Conservation (phyloP, 2,329 filamentous ascomycete genomes). For the Aureobasidium sp. region DNA sequence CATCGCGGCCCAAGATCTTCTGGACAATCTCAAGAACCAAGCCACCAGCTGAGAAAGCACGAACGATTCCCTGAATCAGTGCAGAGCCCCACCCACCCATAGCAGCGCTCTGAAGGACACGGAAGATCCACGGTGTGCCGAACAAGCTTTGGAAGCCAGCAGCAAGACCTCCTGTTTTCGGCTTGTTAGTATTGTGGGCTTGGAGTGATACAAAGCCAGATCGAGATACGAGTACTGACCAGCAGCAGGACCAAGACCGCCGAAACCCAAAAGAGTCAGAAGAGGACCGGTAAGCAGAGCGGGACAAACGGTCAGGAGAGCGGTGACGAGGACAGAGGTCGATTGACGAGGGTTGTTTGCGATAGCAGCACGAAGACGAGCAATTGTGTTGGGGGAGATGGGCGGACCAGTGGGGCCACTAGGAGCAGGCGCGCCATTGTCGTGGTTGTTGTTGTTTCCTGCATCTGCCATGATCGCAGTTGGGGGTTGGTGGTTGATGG, state of each 20-base stretch:
- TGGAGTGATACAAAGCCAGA: too few relatives aligned
- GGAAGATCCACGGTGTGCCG: constrained; percentile 18
- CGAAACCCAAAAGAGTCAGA: not conserved
- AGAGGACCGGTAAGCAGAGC: not conserved
- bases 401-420: not conserved
- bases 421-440: not conserved
- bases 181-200: not conserved
- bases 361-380: not conserved
- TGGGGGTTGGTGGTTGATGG: not conserved
- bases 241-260: not conserved
- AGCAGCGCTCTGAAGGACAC: constrained; percentile 22
- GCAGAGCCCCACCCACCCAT: constrained; percentile 24
- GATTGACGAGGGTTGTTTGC: not conserved
- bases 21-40: not conserved
- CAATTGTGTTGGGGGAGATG: not conserved
- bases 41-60: not conserved
- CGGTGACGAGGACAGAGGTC: not conserved
- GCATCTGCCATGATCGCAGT: not conserved
- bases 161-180: not conserved
- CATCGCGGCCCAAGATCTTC: not conserved
- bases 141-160: constrained; percentile 20
- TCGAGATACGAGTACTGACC: not conserved
- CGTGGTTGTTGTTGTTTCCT: not conserved
- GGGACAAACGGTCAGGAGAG: not conserved
- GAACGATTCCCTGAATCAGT: not conserved